Evolutionary conservation across 805 yeast genomes (phyloP).

Genomic region (Brettanomyces custersianus): DNA sequence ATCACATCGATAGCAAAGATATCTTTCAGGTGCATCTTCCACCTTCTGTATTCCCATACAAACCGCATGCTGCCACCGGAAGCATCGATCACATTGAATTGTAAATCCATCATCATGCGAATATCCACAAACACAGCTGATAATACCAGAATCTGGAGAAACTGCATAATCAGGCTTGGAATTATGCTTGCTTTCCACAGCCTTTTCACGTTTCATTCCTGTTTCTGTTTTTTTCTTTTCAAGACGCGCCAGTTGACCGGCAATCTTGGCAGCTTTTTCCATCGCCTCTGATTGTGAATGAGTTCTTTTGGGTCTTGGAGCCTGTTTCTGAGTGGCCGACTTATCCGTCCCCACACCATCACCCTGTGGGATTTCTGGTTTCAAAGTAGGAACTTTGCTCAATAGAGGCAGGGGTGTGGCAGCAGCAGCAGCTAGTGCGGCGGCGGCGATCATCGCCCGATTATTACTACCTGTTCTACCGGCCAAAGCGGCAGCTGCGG

Average conservation of each 20-base stretch:
- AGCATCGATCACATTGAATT: conserved; percentile 88
- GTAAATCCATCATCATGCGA: conserved; percentile 91
- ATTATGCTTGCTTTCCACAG: background rate
- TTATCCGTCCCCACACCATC: background rate
- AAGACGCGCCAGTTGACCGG: background rate
- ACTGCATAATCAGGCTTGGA: conserved; percentile 42
- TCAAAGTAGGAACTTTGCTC: conserved; percentile 3
- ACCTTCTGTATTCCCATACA: conserved; percentile 72
- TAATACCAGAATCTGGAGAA: conserved; percentile 75
- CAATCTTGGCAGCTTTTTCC: background rate
- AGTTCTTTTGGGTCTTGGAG: no score
- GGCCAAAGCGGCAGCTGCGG: conserved; percentile 29
- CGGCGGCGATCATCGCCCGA: conserved; percentile 70
- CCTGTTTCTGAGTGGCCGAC: no score
- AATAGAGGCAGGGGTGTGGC: conserved; percentile 57
- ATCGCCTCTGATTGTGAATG: background rate
- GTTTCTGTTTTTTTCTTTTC: background rate
- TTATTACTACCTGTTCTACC: conserved; percentile 21
- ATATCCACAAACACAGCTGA: conserved; percentile 82
- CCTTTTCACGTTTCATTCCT: background rate
- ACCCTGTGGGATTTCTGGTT: no score
- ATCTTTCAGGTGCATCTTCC: conserved; percentile 75
- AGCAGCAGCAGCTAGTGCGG: conserved; percentile 77
- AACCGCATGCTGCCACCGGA: conserved; percentile 91
- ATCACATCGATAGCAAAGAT: conserved; percentile 72